These are phyloP conservation scores for Sisymbrium irio DNA, from an alignment of 345 rosid species.

Conservation along the genomic window DNA sequence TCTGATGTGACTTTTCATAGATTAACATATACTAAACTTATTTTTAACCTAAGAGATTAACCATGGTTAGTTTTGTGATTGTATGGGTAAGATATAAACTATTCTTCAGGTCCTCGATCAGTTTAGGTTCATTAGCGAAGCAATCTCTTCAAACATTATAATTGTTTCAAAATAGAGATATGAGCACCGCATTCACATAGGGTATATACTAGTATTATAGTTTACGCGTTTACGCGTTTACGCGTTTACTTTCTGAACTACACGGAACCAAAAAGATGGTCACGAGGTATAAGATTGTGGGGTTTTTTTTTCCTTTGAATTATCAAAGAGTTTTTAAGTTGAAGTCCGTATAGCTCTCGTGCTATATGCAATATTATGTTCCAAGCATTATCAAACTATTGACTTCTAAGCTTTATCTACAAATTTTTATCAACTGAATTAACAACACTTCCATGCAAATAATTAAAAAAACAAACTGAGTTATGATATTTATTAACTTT, in stretches of 20 bases:
- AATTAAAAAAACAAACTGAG: not conserved
- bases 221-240: conserved; percentile 21
- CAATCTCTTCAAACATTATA: not conserved
- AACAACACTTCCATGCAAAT: not conserved
- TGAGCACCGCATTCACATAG: not conserved
- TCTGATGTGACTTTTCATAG: not conserved
- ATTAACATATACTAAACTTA: not conserved
- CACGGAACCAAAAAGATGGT: conserved; percentile 3
- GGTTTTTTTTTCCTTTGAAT: no score
- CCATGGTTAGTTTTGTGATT: not conserved
- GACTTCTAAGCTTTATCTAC: no score
- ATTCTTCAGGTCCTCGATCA: not conserved
- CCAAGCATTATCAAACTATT: no score
- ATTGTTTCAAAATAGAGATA: not conserved
- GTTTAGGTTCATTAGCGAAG: not conserved
- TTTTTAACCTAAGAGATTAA: not conserved
- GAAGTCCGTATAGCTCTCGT: no score
- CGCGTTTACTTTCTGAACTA: conserved; percentile 20
- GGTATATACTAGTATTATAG: not conserved
- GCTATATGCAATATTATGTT: no score
- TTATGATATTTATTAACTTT: not conserved
- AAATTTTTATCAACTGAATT: no score
- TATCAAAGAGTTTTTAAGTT: no score
- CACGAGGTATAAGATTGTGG: no score
- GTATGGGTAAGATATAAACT: not conserved